Evolutionary conservation across 805 yeast genomes (phyloP).

Genomic region (Nakazawaea ernobii): DNA sequence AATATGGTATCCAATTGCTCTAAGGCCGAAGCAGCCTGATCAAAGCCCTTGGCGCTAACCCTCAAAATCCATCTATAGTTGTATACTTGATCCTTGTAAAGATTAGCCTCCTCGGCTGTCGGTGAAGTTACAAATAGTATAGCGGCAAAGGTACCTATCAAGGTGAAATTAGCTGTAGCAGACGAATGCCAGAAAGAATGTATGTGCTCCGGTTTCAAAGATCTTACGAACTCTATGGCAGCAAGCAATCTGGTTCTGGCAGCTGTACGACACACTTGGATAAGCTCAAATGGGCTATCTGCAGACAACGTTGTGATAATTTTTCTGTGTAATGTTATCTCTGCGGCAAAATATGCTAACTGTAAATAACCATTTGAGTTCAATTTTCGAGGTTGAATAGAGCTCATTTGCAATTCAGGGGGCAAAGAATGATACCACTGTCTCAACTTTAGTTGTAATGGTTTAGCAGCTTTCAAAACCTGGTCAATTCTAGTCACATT

Average conservation of each 20-base stretch:
- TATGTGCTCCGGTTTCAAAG: slow-evolving; percentile 73
- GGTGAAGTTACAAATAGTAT: slow-evolving; percentile 65
- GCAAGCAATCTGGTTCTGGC: slow-evolving; percentile 80
- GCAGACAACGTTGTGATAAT: slow-evolving; percentile 50
- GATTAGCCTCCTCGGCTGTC: slow-evolving; percentile 53
- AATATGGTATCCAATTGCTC: slow-evolving; percentile 65
- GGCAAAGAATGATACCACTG: slow-evolving; percentile 78
- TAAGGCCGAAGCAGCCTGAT: slow-evolving; percentile 72
- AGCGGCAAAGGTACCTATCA: slow-evolving; percentile 86
- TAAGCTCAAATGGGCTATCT: slow-evolving; percentile 46
- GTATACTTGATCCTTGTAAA: slow-evolving; percentile 62
- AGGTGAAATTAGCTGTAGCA: slow-evolving; percentile 69
- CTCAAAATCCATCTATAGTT: slow-evolving; percentile 75
- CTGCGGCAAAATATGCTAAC: slow-evolving; percentile 84
- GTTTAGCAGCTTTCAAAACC: slow-evolving; percentile 73
- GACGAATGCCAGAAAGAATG: slow-evolving; percentile 90
- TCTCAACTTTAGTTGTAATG: slow-evolving; percentile 63
- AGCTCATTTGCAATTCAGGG: slow-evolving; percentile 53
- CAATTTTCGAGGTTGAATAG: slow-evolving; percentile 53
- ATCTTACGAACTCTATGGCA: slow-evolving; percentile 72
- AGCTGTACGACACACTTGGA: slow-evolving; percentile 72
- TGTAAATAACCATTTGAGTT: slow-evolving; percentile 77
- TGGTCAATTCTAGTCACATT: slow-evolving; percentile 55
- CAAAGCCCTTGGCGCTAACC: slow-evolving; percentile 70
- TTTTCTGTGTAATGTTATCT: slow-evolving; percentile 77